Evolutionary conservation across 768 basidiomycete species (phyloP), one percentile per base, ranked within the genome.

Genomic region (Psilocybe cubensis): DNA sequence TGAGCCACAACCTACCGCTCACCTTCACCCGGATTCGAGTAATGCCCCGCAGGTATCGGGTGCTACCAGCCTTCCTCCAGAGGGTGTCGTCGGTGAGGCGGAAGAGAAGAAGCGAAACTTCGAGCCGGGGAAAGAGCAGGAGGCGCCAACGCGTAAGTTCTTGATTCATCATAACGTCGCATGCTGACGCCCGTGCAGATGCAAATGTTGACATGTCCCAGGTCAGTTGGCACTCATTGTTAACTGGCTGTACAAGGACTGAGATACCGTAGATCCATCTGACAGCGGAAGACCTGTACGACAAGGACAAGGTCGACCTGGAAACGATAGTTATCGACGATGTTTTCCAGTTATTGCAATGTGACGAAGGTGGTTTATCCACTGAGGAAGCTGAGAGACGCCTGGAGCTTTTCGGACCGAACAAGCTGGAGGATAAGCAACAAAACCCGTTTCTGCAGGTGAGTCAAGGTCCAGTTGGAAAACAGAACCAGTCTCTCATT

Each of bases 261-360:
- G 10, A 51, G 24, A 43, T 46, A 10, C 50, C 42, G 12, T 48
- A 79, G 85, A 95, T 96, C 56, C 89, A 94, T 73, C 81, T 96
- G 62, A 94, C 86, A 70, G 92, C 93, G 2, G 93, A 94, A 70
- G 94, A 96, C 72, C 78, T 95, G 40, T 98, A 97, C 73, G 95
- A 97, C 76, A 96, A 96, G 79, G 96, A 98, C 75, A 98, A 98
- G 80, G 96, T 98, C 75, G 96, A 98, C 74, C 82, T 98, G 54
- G 96, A 98, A 79, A 96, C 94, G 18, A 89, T 98, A 63, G 91
- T 92, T 60, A 90, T 98, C 68, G 94, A 93, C 58, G 96, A 98
- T 66, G 95, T 98, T 70, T 95, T 97, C 83, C 90, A 88, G 58
- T 87, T 98, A 50, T 87, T 98, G 42, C 94, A 98, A 72, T 95